These are phyloP conservation scores for Daldinia eschscholtzii DNA, from an alignment of 2,329 filamentous ascomycete genomes.

Conservation along the genomic window DNA sequence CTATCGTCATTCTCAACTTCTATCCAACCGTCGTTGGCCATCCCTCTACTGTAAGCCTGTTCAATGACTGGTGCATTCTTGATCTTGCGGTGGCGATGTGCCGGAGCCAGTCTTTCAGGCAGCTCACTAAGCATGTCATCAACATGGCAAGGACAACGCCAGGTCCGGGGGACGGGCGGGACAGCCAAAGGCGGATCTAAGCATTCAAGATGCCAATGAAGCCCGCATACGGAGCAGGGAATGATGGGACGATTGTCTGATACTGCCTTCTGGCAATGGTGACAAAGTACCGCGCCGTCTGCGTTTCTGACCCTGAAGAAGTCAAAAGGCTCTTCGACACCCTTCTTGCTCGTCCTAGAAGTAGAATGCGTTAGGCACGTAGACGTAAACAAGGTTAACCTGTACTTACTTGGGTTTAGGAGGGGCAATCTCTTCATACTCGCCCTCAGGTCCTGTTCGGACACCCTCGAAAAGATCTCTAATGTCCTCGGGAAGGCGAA, in stretches of 20 bases:
- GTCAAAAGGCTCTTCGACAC: constrained; percentile 73
- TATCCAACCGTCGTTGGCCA: constrained; percentile 77
- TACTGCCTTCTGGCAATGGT: constrained; percentile 77
- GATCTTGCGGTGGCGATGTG: constrained; percentile 72
- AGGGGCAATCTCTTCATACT: constrained; percentile 78
- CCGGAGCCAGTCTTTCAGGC: constrained; percentile 68
- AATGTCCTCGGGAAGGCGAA: constrained; percentile 76
- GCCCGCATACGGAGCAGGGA: constrained; percentile 81
- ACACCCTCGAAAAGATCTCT: constrained; percentile 86
- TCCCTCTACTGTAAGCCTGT: constrained; percentile 71
- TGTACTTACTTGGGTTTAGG: constrained; percentile 69
- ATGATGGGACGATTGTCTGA: constrained; percentile 78
- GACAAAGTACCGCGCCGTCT: constrained; percentile 83
- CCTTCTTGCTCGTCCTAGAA: constrained; percentile 62
- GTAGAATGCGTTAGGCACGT: constrained; percentile 50
- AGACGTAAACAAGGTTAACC: constrained; percentile 2
- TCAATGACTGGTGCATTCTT: constrained; percentile 66
- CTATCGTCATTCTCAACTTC: constrained; percentile 75
- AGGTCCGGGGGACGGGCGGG: constrained; percentile 81
- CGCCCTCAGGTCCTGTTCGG: constrained; percentile 79
- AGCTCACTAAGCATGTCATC: constrained; percentile 77
- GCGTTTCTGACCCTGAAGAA: constrained; percentile 76
- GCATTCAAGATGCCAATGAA: constrained; percentile 94
- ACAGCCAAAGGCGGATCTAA: constrained; percentile 85
- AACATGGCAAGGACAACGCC: constrained; percentile 89